Conservation (phyloP, 768 basidiomycete species). For the Rhodotorula babjevae region DNA sequence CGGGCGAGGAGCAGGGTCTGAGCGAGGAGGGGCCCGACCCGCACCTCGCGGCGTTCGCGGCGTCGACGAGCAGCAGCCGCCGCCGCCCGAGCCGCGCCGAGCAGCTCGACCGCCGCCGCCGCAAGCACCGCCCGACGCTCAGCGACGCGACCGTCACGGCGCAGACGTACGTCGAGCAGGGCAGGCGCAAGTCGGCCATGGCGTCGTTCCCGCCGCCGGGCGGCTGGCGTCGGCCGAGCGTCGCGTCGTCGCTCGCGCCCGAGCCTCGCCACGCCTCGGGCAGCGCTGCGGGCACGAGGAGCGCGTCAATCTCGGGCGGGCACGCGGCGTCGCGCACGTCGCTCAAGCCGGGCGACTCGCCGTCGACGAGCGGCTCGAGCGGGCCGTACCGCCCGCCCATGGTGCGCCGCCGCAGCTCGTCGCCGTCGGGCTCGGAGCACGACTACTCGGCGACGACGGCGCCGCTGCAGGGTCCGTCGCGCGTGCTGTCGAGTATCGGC, state of each 20-base stretch:
- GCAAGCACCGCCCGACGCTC: not conserved
- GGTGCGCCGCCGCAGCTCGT: not conserved
- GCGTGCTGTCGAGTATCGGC: not conserved
- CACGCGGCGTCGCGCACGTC: not conserved
- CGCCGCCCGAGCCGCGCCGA: not conserved
- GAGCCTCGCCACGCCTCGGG: not conserved
- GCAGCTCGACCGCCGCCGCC: not conserved
- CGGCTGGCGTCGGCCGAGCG: not conserved
- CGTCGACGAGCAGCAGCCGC: not conserved
- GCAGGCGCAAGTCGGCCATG: slow-evolving; percentile 21
- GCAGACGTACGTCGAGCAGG: slow-evolving; percentile 1
- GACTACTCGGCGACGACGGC: no score
- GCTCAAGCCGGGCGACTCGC: not conserved
- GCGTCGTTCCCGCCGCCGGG: not conserved
- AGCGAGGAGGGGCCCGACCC: no score
- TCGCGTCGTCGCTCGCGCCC: not conserved
- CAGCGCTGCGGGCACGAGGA: not conserved
- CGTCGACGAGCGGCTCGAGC: no score
- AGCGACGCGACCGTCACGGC: not conserved
- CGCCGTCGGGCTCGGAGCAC: no score
- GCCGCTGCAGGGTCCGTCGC: no score
- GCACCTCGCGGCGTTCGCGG: not conserved
- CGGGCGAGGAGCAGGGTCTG: no score
- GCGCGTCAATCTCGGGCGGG: no score
- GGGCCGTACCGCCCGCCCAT: not conserved